Percentiles rank a stretch among this genome's conserved stretches.
Conservation (phyloP, 306 rosid species). For the Sophora flavescens region DNA sequence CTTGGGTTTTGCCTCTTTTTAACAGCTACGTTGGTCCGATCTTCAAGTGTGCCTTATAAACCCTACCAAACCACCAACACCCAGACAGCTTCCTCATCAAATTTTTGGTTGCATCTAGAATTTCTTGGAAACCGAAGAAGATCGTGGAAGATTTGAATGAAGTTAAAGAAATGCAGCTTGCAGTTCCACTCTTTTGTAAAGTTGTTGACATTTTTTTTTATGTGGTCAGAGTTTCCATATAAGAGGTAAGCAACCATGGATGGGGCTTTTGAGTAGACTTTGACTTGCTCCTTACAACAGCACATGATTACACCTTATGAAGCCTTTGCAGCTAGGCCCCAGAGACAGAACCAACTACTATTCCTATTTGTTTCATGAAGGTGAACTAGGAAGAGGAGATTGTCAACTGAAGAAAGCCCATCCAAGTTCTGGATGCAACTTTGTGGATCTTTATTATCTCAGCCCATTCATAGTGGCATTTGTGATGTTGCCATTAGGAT, state of each 20-base stretch:
- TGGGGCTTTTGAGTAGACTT: slow-evolving; percentile 62
- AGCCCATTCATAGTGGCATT: slow-evolving; percentile 84
- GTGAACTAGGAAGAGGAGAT: slow-evolving; percentile 60
- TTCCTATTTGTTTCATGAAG: slow-evolving; percentile 53
- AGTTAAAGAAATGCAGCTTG: slow-evolving; percentile 81
- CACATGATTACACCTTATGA: slow-evolving; percentile 58
- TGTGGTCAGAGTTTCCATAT: slow-evolving; percentile 79
- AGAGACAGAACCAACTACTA: slow-evolving; percentile 59
- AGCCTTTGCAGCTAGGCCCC: slow-evolving; percentile 63
- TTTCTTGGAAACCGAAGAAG: slow-evolving; percentile 80
- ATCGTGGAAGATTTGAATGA: slow-evolving; percentile 74
- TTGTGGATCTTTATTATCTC: slow-evolving; percentile 80
- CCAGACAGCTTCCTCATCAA: slow-evolving; percentile 76
- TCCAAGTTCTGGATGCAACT: slow-evolving; percentile 64
- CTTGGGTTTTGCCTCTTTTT: slow-evolving; percentile 87
- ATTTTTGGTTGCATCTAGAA: slow-evolving; percentile 81
- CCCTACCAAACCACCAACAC: slow-evolving; percentile 95
- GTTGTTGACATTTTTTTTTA: slow-evolving; percentile 72
- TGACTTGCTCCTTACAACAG: slow-evolving; percentile 58
- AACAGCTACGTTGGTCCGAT: slow-evolving; percentile 81
- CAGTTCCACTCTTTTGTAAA: slow-evolving; percentile 87
- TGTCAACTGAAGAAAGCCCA: slow-evolving; percentile 59
- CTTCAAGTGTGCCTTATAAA: slow-evolving; percentile 85
- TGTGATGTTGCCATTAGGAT: slow-evolving; percentile 52
- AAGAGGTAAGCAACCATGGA: slow-evolving; percentile 83